Evolutionary conservation across 2,329 filamentous ascomycete species (phyloP), one percentile per base, ranked within the genome.

Genomic region (Aspergillus floridensis): DNA sequence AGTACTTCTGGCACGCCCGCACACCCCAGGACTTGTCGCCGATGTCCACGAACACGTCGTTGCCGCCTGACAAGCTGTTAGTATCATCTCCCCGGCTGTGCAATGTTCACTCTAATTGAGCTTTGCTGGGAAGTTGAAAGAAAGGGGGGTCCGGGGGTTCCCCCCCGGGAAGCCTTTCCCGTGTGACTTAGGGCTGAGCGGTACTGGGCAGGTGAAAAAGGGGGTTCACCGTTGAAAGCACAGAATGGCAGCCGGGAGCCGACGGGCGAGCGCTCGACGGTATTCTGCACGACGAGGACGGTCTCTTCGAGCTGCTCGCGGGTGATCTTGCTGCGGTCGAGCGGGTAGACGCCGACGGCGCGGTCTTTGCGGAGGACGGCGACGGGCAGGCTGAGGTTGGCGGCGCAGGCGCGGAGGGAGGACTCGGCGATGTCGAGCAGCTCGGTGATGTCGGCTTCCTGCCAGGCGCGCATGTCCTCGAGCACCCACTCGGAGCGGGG

Each of bases 11-110:
- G 73, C 93, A 97, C 4, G 93, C 92, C 35, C 90, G 84, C 2
- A 99, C 95, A 64, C 95, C 95, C 90, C 93, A 96, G 56, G 89
- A 92, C 79, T 99, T 99, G 79, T 99, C 95, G 58, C 95, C 95
- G 70, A 99, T 97, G 74, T 99, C 95, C 56, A 99, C 93, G 76
- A 99, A 99, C 47, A 98, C 92, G 74, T 99, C 95, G 63, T 95
- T 93, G 11, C 95, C 95, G 56, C 93, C 81, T 84, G 14, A 16
- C 14, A 12, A 49, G 19, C 53, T 48, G 8, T 59, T 24, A 59
- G 32, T 4, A 46, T 58, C 29, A 55, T 3, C 7, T 4, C 14
- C 10, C 12, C 26, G 26, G 26, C 26, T 29, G 26, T 29, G 7
- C 7, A 29, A 10, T 3, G 26, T 8, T 29, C 8, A 3, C 7